Conservation (phyloP, 345 rosid species). For the Salix dunnii region DNA sequence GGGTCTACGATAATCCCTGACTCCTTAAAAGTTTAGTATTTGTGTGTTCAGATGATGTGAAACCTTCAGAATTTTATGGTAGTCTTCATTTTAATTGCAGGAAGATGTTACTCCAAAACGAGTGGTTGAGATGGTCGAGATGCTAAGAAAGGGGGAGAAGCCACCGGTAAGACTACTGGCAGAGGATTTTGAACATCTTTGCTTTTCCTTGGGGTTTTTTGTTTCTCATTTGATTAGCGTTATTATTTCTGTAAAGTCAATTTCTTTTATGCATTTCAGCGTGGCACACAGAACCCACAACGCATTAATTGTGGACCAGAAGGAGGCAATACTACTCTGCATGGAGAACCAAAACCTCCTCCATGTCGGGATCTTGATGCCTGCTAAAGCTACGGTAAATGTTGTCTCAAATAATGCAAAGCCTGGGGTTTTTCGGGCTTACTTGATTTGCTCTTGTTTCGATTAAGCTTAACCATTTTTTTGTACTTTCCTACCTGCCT, state of each 20-base stretch:
- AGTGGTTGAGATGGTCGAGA: constrained; percentile 88
- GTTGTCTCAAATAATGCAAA: constrained; percentile 20
- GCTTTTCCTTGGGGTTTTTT: neutral
- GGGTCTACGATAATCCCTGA: constrained; percentile 26
- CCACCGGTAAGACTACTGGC: constrained; percentile 55
- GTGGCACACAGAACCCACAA: constrained; percentile 85
- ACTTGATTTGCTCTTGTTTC: constrained; percentile 20
- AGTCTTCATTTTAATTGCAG: constrained; percentile 47
- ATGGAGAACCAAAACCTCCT: constrained; percentile 78
- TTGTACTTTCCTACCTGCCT: constrained; percentile 23
- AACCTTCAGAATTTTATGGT: constrained; percentile 8
- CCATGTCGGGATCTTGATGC: constrained; percentile 90
- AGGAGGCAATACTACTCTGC: constrained; percentile 88
- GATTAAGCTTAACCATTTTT: constrained; percentile 8
- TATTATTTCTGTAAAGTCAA: neutral
- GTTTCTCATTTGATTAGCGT: neutral
- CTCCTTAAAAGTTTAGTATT: neutral
- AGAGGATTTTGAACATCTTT: neutral
- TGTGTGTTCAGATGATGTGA: neutral
- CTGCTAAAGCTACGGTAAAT: constrained; percentile 45
- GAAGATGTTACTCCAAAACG: constrained; percentile 88
- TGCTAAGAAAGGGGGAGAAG: constrained; percentile 84
- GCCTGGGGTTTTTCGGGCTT: constrained; percentile 23
- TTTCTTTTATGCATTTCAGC: constrained; percentile 39
- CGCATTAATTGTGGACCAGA: constrained; percentile 87